A percentile compares a stretch with the other conserved stretches of the same genome.
Evolutionary conservation across 179 eudicot species (phyloP).

Genomic region (Silene coronaria): DNA sequence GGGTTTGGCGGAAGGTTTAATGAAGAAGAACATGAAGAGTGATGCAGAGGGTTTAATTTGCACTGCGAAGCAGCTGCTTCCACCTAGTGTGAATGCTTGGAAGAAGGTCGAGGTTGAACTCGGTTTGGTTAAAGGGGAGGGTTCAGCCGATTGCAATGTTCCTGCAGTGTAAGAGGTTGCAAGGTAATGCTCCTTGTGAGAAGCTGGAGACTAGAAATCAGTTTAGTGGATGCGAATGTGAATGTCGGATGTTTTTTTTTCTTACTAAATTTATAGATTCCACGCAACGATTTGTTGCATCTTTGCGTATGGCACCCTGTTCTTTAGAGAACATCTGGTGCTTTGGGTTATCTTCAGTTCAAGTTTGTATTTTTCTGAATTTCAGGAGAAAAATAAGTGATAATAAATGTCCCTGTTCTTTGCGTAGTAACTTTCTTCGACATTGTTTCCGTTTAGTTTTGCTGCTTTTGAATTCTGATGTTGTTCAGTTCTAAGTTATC

Average conservation of each 20-base stretch:
- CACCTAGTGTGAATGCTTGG: slow-evolving; percentile 54
- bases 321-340: neutral
- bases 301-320: neutral
- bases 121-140: slow-evolving; percentile 37
- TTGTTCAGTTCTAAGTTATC: neutral
- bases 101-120: slow-evolving; percentile 52
- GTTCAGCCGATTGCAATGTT: slow-evolving; percentile 1
- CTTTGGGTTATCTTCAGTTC: neutral
- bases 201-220: neutral
- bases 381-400: neutral
- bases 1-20: slow-evolving; percentile 60
- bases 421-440: slow-evolving; percentile 9
- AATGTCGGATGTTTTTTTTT: slow-evolving; percentile 4
- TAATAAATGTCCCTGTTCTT: slow-evolving; percentile 5
- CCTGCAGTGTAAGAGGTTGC: slow-evolving; percentile 24
- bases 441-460: neutral
- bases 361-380: slow-evolving; percentile 5
- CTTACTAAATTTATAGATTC: neutral
- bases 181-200: slow-evolving; percentile 4
- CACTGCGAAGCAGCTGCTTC: slow-evolving; percentile 69
- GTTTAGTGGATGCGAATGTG: neutral
- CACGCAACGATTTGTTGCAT: neutral
- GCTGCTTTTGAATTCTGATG: neutral
- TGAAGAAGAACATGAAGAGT: slow-evolving; percentile 33
- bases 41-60: slow-evolving; percentile 57